These are phyloP conservation scores for Zymoseptoria ardabiliae DNA, from an alignment of 2,329 filamentous ascomycete genomes.

Conservation along the genomic window DNA sequence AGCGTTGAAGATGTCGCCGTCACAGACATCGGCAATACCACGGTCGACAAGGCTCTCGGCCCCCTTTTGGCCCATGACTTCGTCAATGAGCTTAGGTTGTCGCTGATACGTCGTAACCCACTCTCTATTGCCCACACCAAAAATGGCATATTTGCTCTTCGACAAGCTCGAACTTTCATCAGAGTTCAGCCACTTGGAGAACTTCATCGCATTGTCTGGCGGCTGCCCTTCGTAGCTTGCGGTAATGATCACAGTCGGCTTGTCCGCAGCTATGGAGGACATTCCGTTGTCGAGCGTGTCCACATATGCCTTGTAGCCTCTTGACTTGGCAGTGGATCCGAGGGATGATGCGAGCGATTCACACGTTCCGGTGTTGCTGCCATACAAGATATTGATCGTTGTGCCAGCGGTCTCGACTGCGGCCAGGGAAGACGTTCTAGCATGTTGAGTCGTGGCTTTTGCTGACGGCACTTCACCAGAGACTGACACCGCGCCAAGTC, in stretches of 20 bases:
- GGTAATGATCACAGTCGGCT: slow-evolving; percentile 34
- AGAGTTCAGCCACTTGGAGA: slow-evolving; percentile 33
- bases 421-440: slow-evolving; percentile 17
- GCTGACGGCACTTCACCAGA: slow-evolving; percentile 28
- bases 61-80: slow-evolving; percentile 45
- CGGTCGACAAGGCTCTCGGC: slow-evolving; percentile 32
- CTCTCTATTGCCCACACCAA: slow-evolving; percentile 37
- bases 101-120: slow-evolving; percentile 57
- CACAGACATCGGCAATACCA: slow-evolving; percentile 30
- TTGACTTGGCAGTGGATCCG: slow-evolving; percentile 29
- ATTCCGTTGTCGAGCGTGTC: slow-evolving; percentile 28
- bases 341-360: slow-evolving; percentile 35
- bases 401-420: slow-evolving; percentile 28
- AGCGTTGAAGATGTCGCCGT: slow-evolving; percentile 34
- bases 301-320: slow-evolving; percentile 32
- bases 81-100: slow-evolving; percentile 57
- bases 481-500: slow-evolving; percentile 36
- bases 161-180: slow-evolving; percentile 20
- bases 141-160: slow-evolving; percentile 34
- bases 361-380: slow-evolving; percentile 59
- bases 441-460: background rate
- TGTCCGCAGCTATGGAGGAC: slow-evolving; percentile 27
- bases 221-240: slow-evolving; percentile 39
- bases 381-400: slow-evolving; percentile 59
- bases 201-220: slow-evolving; percentile 37